A percentile compares a stretch with the other conserved stretches of the same genome.
Conservation (phyloP, 208 protist species). For the Endotrypanum monterogeii region DNA sequence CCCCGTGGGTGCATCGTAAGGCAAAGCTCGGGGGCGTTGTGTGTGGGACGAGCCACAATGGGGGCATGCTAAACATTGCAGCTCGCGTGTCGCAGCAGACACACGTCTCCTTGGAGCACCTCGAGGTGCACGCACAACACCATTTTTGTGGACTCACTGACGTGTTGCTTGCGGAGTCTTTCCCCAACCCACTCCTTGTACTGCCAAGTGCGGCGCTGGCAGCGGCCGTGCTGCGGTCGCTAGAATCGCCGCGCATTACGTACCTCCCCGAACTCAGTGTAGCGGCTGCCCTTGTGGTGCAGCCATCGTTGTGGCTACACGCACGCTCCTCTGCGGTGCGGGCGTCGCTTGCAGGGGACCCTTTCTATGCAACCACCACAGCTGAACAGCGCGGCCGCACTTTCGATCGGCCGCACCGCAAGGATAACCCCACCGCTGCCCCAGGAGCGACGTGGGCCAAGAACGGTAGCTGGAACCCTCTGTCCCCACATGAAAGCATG, state of each 20-base stretch:
- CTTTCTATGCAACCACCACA: constrained; percentile 21
- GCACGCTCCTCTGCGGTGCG: constrained; percentile 24
- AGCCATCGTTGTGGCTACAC: constrained; percentile 68
- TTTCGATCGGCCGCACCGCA: constrained; percentile 69
- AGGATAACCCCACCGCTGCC: constrained; percentile 66
- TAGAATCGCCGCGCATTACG: constrained; percentile 59
- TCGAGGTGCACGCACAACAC: constrained; percentile 67
- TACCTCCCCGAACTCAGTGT: constrained; percentile 76
- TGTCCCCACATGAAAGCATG: constrained; percentile 49
- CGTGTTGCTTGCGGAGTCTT: constrained; percentile 69
- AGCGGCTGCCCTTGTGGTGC: constrained; percentile 62
- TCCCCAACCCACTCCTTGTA: constrained; percentile 63
- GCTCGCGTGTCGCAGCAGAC: constrained; percentile 75
- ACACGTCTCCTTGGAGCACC: constrained; percentile 60
- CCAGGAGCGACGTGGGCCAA: constrained; percentile 43
- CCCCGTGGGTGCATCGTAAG: constrained; percentile 66
- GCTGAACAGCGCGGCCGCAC: constrained; percentile 35
- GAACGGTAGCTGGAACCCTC: constrained; percentile 36
- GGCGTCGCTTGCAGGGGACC: constrained; percentile 10
- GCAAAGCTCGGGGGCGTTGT: constrained; percentile 62
- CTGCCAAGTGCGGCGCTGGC: constrained; percentile 64
- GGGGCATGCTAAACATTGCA: constrained; percentile 75
- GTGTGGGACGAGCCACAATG: constrained; percentile 69
- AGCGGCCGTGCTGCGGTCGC: constrained; percentile 57
- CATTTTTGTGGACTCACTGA: constrained; percentile 87